These are phyloP conservation scores for Phytophthora fragariaefolia DNA, from an alignment of 352 stramenopile genomes.

Conservation along the genomic window DNA sequence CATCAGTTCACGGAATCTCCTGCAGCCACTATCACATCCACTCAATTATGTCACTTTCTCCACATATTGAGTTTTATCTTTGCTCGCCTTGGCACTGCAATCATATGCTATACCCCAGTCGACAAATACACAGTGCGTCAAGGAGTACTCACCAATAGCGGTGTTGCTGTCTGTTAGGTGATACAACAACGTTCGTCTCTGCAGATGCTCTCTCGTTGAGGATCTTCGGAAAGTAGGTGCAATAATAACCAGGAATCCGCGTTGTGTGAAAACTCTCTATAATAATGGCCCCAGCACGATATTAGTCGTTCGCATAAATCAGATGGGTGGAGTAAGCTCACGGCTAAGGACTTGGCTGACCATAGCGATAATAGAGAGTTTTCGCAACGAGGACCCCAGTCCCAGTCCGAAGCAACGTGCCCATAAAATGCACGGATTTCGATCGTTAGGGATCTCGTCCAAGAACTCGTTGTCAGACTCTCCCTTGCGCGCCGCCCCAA, in stretches of 20 bases:
- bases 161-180: slow-evolving; percentile 14
- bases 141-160: slow-evolving; percentile 30
- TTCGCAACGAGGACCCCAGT: too few species aligned
- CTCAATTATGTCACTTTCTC: slow-evolving; percentile 70
- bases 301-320: slow-evolving; percentile 72
- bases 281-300: slow-evolving; percentile 66
- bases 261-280: too few species aligned
- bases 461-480: too few species aligned
- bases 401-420: too few species aligned
- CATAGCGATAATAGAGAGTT: slow-evolving; percentile 69
- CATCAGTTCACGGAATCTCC: slow-evolving; percentile 49
- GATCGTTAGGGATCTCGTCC: too few species aligned
- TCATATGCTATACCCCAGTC: slow-evolving; percentile 68
- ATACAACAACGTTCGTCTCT: slow-evolving; percentile 1
- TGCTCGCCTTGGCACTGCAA: slow-evolving; percentile 59
- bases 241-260: too few species aligned
- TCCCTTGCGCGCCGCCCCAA: too few species aligned
- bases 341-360: slow-evolving; percentile 74
- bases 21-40: slow-evolving; percentile 66
- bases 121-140: slow-evolving; percentile 65
- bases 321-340: slow-evolving; percentile 73
- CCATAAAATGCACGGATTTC: too few species aligned
- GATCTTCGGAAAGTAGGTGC: slow-evolving; percentile 76
- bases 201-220: slow-evolving; percentile 19
- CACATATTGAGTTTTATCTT: slow-evolving; percentile 39